Evolutionary conservation across 2,329 filamentous ascomycete species (phyloP), one percentile per base, ranked within the genome.

Genomic region (Amauroascus verrucosus): DNA sequence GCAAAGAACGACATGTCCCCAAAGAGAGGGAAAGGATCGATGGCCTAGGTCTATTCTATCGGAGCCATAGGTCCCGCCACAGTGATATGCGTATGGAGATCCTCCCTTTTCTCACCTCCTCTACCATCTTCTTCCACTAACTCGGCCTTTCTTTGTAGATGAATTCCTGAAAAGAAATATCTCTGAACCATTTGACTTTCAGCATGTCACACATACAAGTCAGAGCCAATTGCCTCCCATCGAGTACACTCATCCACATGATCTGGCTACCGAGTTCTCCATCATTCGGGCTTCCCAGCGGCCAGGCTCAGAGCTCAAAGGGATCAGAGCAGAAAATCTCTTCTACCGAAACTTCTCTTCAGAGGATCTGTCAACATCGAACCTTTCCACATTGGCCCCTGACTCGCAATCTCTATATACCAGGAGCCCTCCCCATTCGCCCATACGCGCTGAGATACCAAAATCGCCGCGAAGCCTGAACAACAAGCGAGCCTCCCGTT

Each of bases 151-250:
- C 6, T 16, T 14, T 22, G 40, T 57, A 73, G 70, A 69, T 58
- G 65, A 69, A 51, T 65, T 66, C 18, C 53, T 72, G 51, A 78
- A 77, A 63, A 67, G 66, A 40, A 69, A 70, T 54, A 83, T 83
- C 50, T 84, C 81, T 0, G 75, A 75, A 54, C 81, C 81, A 1
- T 84, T 81, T 64, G 78, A 81, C 60, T 84, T 84, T 62, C 79
- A 83, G 57, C 81, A 83, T 61, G 65, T 84, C 50, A 79, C 78
- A 33, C 80, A 83, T 61, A 80, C 79, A 26, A 75, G 75, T 53
- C 74, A 76, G 22, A 66, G 75, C 22, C 76, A 82, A 53, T 73
- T 81, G 53, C 72, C 76, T 30, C 69, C 70, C 3, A 65, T 82
- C 18, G 74, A 79, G 37, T 73, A 72, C 32, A 70, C 75, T 11